Conservation (phyloP, 1,139 yeast genomes). For the Yamadazyma triangularis region DNA sequence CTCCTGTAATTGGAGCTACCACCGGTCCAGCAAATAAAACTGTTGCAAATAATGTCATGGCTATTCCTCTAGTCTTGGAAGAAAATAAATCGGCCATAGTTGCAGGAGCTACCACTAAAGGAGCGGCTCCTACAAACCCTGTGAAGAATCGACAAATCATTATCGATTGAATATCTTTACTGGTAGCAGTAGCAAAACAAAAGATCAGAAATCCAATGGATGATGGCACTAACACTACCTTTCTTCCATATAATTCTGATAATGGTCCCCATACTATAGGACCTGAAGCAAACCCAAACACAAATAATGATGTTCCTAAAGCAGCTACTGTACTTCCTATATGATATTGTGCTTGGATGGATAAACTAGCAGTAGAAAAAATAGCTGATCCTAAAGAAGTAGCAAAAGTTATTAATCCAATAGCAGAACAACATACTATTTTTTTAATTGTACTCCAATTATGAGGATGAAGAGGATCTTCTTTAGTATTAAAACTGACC, state of each 20-base stretch:
- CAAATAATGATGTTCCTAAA: conserved; percentile 37
- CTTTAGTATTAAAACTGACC: conserved; percentile 44
- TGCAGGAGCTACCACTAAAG: conserved; percentile 43
- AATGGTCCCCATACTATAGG: conserved; percentile 42
- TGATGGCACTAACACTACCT: conserved; percentile 24
- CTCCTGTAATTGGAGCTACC: conserved; percentile 40
- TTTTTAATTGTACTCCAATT: conserved; percentile 39
- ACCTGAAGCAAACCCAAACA: conserved; percentile 44
- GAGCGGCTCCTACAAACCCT: conserved; percentile 40
- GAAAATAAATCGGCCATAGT: conserved; percentile 37
- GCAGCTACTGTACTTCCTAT: conserved; percentile 33
- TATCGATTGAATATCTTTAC: conserved; percentile 34
- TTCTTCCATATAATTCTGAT: conserved; percentile 40
- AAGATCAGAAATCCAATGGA: conserved; percentile 29
- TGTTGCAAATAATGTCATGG: conserved; percentile 29
- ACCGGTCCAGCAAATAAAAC: conserved; percentile 44
- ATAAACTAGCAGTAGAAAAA: conserved; percentile 27
- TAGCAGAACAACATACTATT: conserved; percentile 18
- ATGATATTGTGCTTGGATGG: conserved; percentile 23
- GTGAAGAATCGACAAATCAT: conserved; percentile 40
- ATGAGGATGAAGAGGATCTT: conserved; percentile 47
- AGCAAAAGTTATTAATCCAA: conserved; percentile 30
- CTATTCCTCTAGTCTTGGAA: conserved; percentile 31
- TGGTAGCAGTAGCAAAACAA: conserved; percentile 36
- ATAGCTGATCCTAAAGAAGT: conserved; percentile 49